phyloP scores from a whole-genome alignment of 129 eudicot species.

The Flaveria robusta region DNA sequence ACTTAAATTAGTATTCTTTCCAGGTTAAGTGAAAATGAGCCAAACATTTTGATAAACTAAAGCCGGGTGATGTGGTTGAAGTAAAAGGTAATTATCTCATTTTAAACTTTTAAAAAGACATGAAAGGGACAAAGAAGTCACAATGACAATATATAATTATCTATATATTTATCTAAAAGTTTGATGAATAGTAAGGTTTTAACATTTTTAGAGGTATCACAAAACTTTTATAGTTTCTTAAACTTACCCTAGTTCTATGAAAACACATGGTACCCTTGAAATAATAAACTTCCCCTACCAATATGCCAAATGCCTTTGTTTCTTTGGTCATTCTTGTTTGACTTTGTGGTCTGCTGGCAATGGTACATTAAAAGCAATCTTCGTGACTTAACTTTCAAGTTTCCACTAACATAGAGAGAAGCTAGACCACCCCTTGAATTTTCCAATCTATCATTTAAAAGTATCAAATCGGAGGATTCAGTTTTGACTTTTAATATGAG shows the following conservation, averaged over 20 bases:
- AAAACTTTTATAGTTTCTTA: no score
- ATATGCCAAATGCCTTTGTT: background rate
- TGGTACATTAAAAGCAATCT: constrained; percentile 22
- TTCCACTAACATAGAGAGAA: constrained; percentile 6
- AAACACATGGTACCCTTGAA: background rate
- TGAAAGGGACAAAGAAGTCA: background rate
- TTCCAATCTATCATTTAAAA: no score
- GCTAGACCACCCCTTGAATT: no score
- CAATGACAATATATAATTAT: no score
- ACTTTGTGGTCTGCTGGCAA: constrained; percentile 25
- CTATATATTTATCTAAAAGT: no score
- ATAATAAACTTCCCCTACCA: background rate
- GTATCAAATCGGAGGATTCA: no score
- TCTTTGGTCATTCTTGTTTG: constrained; percentile 29
- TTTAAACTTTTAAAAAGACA: background rate
- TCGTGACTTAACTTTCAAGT: background rate
- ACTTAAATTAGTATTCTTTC: constrained; percentile 1
- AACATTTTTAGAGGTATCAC: no score
- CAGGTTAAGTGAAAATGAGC: constrained; percentile 97
- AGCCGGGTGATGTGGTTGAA: constrained; percentile 49
- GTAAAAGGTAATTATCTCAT: background rate
- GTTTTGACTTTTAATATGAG: no score
- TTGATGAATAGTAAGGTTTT: no score
- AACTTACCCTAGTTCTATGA: no score
- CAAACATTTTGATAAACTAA: constrained; percentile 72